These are phyloP conservation scores for Tilletia walkeri DNA, from an alignment of 1,284 basidiomycete genomes.

Conservation along the genomic window DNA sequence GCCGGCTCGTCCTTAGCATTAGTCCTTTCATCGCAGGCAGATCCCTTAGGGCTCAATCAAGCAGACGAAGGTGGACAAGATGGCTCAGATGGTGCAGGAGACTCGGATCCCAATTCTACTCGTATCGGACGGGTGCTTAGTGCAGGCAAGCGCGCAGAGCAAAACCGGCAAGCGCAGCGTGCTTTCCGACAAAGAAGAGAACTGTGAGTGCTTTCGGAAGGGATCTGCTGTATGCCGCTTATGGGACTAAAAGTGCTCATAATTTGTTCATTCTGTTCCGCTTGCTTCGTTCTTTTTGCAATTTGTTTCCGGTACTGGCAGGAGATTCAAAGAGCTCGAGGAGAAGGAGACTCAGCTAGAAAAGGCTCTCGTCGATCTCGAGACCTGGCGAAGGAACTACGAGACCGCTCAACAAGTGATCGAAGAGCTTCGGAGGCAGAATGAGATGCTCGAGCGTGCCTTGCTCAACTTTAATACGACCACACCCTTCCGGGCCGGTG, in stretches of 20 bases:
- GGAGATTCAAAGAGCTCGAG: constrained; percentile 15
- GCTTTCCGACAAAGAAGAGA: constrained; percentile 14
- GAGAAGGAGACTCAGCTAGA: neutral
- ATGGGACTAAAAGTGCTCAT: too few species aligned
- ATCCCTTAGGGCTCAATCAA: too few species aligned
- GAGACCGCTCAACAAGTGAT: constrained; percentile 9
- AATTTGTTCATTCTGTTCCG: too few species aligned
- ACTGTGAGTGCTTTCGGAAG: neutral
- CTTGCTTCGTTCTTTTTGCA: neutral
- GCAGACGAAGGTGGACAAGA: too few species aligned
- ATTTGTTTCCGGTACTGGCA: neutral
- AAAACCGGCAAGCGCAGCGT: constrained; percentile 12
- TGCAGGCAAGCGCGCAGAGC: constrained; percentile 9
- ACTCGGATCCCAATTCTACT: too few species aligned
- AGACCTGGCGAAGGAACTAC: neutral
- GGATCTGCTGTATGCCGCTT: too few species aligned
- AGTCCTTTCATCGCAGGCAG: too few species aligned
- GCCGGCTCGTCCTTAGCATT: too few species aligned
- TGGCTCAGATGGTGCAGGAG: too few species aligned
- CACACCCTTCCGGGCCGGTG: neutral
- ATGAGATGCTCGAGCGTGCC: constrained; percentile 11
- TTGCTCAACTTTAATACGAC: neutral
- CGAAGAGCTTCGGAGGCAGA: constrained; percentile 7
- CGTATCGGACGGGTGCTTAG: neutral
- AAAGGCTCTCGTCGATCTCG: constrained; percentile 8